Percentiles rank a stretch among this genome's conserved stretches.
These are phyloP conservation scores for Ephemerocybe angulata DNA, from an alignment of 768 basidiomycete species.

Conservation along the genomic window DNA sequence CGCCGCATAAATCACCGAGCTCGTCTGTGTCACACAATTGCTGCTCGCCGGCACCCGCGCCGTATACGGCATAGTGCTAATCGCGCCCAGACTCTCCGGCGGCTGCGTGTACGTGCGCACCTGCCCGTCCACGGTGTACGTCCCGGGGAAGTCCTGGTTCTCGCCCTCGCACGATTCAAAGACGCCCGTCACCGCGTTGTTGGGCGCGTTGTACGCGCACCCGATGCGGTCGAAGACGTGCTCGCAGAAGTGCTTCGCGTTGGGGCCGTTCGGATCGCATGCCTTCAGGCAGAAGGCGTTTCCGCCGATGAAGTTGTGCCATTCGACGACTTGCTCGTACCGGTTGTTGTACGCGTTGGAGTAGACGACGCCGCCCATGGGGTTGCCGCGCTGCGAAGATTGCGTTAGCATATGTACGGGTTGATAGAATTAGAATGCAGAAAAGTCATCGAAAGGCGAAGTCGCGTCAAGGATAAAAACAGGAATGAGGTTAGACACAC, in stretches of 20 bases:
- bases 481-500: too few relatives aligned
- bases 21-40: constrained; percentile 32
- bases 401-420: too few relatives aligned
- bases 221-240: constrained; percentile 82
- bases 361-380: constrained; percentile 68
- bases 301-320: constrained; percentile 74
- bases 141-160: constrained; percentile 55
- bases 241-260: too few relatives aligned
- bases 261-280: too few relatives aligned
- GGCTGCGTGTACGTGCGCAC: constrained; percentile 40
- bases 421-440: too few relatives aligned
- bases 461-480: too few relatives aligned
- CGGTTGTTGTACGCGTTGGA: constrained; percentile 48
- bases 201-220: constrained; percentile 69
- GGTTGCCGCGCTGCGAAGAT: constrained; percentile 77
- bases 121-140: constrained; percentile 28
- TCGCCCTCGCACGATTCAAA: constrained; percentile 66
- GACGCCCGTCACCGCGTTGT: constrained; percentile 48
- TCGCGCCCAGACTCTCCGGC: constrained; percentile 33
- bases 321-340: constrained; percentile 57
- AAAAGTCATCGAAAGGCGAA: not conserved
- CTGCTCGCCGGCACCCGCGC: constrained; percentile 35
- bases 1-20: constrained; percentile 26
- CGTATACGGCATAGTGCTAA: constrained; percentile 36
- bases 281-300: too few relatives aligned